A percentile compares a stretch with the other conserved stretches of the same genome.
phyloP scores from a whole-genome alignment of 2,329 filamentous ascomycete species.

The Aureobasidium sp. region DNA sequence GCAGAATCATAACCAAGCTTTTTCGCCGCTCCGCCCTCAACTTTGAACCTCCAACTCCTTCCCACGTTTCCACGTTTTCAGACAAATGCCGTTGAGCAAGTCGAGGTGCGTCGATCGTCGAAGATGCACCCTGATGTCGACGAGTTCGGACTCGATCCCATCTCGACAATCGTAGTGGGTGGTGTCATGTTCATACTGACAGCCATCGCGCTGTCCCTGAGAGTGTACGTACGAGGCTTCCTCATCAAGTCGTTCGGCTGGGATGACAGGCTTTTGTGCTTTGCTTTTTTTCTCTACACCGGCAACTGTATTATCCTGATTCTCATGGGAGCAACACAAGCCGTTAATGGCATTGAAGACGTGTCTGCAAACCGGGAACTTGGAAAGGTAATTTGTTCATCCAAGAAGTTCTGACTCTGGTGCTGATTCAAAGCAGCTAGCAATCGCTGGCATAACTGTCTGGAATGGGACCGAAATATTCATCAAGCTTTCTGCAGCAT shows the following conservation, averaged over 20 bases:
- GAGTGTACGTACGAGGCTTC: slow-evolving; percentile 12
- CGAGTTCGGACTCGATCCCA: slow-evolving; percentile 1
- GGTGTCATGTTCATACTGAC: slow-evolving; percentile 7
- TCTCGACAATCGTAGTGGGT: not conserved
- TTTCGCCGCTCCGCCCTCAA: not conserved
- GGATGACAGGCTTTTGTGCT: slow-evolving; percentile 13
- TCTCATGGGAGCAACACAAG: slow-evolving; percentile 10
- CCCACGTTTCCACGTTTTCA: not conserved
- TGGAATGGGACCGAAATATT: slow-evolving; percentile 21
- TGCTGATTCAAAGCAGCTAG: not conserved
- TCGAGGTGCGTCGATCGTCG: not conserved
- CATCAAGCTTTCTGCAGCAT: slow-evolving; percentile 35
- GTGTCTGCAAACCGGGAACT: not conserved
- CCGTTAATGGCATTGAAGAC: not conserved
- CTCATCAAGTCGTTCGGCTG: slow-evolving; percentile 12
- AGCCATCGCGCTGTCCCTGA: slow-evolving; percentile 8
- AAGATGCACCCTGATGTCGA: slow-evolving; percentile 9
- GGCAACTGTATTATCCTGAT: slow-evolving; percentile 9
- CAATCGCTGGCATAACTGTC: slow-evolving; percentile 1
- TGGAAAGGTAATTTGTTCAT: not conserved
- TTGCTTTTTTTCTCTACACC: slow-evolving; percentile 11
- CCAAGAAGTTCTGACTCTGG: not conserved
- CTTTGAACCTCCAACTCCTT: not conserved
- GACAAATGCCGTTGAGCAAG: not conserved
- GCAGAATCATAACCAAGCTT: not conserved